These are phyloP conservation scores for Isoetes engelmannii DNA, from an alignment of 83 land plant genomes.

Conservation along the genomic window DNA sequence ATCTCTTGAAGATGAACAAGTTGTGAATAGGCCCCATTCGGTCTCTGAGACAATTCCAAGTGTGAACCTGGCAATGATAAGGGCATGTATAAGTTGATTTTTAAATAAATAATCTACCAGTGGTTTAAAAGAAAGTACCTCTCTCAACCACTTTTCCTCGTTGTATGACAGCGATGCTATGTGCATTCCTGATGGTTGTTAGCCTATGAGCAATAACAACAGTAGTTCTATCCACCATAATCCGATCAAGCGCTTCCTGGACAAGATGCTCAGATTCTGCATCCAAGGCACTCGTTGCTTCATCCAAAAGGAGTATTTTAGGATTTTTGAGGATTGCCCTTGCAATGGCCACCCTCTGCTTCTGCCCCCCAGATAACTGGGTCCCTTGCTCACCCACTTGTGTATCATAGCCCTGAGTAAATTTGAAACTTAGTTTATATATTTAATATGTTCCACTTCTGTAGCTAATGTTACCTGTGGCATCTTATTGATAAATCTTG, in stretches of 20 bases:
- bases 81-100: background rate
- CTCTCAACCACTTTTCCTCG: conserved; percentile 36
- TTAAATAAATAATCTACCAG: background rate
- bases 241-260: conserved; percentile 35
- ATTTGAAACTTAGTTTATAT: too few relatives aligned
- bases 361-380: conserved; percentile 43
- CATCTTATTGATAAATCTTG: too few relatives aligned
- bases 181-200: conserved; percentile 31
- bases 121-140: conserved; percentile 8
- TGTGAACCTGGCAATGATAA: background rate
- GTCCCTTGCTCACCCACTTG: conserved; percentile 38
- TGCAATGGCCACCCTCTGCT: conserved; percentile 45
- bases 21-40: conserved; percentile 35
- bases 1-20: conserved; percentile 5
- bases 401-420: conserved; percentile 28
- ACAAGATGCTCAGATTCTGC: conserved; percentile 41
- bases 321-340: conserved; percentile 42
- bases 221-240: conserved; percentile 34
- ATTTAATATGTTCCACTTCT: too few relatives aligned
- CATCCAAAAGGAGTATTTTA: conserved; percentile 35
- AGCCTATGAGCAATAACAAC: conserved; percentile 38
- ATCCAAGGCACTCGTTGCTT: conserved; percentile 47
- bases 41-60: conserved; percentile 7
- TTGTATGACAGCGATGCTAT: conserved; percentile 31
- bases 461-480: too few relatives aligned